Evolutionary conservation across 352 stramenopile genomes (phyloP).

Genomic region (Phytophthora meadii): DNA sequence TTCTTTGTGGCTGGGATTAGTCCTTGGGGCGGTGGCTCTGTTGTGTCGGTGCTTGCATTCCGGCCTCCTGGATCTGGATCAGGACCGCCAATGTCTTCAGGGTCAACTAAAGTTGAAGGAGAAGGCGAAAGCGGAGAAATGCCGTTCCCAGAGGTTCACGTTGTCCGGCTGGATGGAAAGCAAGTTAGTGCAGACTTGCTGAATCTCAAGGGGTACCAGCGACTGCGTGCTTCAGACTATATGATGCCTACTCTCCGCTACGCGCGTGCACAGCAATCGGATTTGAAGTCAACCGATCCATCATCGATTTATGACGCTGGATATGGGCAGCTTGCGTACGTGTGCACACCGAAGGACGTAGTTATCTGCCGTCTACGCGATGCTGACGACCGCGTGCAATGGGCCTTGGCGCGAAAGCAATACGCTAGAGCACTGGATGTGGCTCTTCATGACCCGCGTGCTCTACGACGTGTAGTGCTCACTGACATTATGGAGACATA

Average conservation of each 20-base stretch:
- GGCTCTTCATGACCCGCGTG: constrained; percentile 62
- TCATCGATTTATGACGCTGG: constrained; percentile 76
- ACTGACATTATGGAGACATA: constrained; percentile 81
- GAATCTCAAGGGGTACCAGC: constrained; percentile 77
- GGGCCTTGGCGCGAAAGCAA: constrained; percentile 67
- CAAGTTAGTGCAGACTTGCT: constrained; percentile 86
- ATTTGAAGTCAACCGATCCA: constrained; percentile 29
- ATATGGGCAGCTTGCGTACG: constrained; percentile 70
- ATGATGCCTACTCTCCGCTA: constrained; percentile 82
- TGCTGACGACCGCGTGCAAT: constrained; percentile 80
- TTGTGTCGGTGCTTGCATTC: constrained; percentile 77
- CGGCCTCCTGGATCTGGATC: constrained; percentile 62
- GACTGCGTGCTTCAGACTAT: constrained; percentile 80
- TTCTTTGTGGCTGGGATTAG: constrained; percentile 86
- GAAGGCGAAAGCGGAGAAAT: constrained; percentile 78
- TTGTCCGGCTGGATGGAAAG: constrained; percentile 90
- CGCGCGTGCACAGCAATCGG: constrained; percentile 30
- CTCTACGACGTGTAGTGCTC: constrained; percentile 61
- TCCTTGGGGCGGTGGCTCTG: constrained; percentile 58
- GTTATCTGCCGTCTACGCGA: constrained; percentile 85
- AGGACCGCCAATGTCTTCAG: constrained; percentile 25
- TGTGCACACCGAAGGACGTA: constrained; percentile 87
- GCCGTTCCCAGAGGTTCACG: constrained; percentile 83
- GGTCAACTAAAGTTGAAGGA: constrained; percentile 60
- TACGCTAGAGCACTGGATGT: constrained; percentile 69